Base-by-base conservation (phyloP, 148 eudicot genomes). In the Amaranthus hypochondriacus region DNA sequence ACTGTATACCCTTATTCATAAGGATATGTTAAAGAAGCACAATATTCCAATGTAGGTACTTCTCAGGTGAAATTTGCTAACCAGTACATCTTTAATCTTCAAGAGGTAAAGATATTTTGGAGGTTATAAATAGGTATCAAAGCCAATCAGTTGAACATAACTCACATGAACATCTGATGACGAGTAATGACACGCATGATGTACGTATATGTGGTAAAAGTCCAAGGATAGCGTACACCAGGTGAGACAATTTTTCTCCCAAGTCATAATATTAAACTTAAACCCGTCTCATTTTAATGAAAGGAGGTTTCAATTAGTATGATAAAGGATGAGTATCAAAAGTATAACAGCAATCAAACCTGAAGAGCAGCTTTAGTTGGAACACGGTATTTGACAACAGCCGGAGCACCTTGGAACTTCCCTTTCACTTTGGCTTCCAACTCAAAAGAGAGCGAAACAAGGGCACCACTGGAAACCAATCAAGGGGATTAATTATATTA, bases 281-380 rank as follows among this genome's bases (percentile, higher is more conserved):
- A n/a, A 48, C 12, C 21, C 50, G 48, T 6, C n/a, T 48, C 55
- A 7, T 48, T 1, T 15, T 6, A 47, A 48, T 6, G 46, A 12
- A 11, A 44, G 43, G 48, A 44, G 13, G 5, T 1, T 43, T 5
- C 42, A 44, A 44, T 15, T 44, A 44, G 6, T 5, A 6, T 0
- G 48, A 4, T n/a, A 49, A 15, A n/a, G 51, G 9, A 63, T 8
- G 47, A 63, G 12, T 49, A 63, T 13, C 9, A 15, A 44, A 44
- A 13, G 15, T 57, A 48, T 9, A 65, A 52, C 4, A 8, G 68
- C 14, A 43, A 28, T 64, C 78, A 83, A 78, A 93, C 98, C 96
- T 90, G 98, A 58, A 89, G 84, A 56, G 87, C 89, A 68, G 98
- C 83, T 79, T 90, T 86, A 15, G 96, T 90, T n/a, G 98, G 98